Evolutionary conservation across 495 filamentous ascomycete genomes (phyloP).

Genomic region (Halenospora varia): DNA sequence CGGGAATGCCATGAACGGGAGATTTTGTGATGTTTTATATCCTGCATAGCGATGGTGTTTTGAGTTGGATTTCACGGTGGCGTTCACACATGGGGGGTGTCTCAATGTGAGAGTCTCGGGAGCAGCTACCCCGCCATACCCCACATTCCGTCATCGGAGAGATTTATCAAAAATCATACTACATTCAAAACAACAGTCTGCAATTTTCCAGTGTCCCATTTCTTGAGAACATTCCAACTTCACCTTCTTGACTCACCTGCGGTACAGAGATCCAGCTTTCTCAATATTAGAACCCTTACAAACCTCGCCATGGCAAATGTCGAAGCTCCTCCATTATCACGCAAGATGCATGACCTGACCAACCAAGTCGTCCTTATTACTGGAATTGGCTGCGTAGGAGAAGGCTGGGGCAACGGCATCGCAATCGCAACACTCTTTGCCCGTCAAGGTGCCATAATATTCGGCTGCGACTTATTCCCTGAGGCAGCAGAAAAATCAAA

Average conservation of each 20-base stretch:
- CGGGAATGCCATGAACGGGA: constrained; percentile 24
- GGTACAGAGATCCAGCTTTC: no score
- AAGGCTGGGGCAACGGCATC: constrained; percentile 46
- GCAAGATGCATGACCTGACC: constrained; percentile 32
- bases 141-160: constrained; percentile 16
- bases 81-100: not conserved
- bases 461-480: constrained; percentile 40
- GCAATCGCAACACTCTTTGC: constrained; percentile 41
- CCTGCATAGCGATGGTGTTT: constrained; percentile 44
- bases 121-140: constrained; percentile 9
- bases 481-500: constrained; percentile 32
- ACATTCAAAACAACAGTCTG: not conserved
- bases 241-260: no score
- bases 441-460: constrained; percentile 41
- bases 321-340: constrained; percentile 17
- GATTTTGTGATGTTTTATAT: constrained; percentile 8
- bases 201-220: not conserved
- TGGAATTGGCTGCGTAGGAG: constrained; percentile 41
- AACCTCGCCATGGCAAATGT: constrained; percentile 24
- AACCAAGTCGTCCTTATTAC: constrained; percentile 48
- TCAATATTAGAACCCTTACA: no score
- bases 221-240: no score
- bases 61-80: not conserved
- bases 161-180: not conserved
- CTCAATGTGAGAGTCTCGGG: constrained; percentile 1